Base-by-base conservation (phyloP, 352 stramenopile genomes). In the Phytophthora cactorum region DNA sequence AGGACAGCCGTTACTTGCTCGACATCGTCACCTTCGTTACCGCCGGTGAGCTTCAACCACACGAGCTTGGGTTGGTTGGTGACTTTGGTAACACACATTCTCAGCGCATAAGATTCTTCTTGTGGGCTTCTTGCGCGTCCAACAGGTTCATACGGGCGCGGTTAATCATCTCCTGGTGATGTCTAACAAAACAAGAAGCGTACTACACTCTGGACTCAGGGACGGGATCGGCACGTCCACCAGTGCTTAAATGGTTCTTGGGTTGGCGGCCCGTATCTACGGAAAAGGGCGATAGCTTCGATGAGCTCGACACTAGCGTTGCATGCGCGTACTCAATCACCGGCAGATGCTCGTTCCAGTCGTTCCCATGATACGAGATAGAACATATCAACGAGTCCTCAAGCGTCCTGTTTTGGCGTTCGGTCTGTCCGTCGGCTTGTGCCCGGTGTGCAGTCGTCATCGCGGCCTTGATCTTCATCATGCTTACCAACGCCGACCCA, bases 241-340 rank as follows among this genome's bases (percentile, higher is more conserved):
- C 29, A 43, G 11, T 12, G 12, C 0, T 14, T 12, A 54, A 38
- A 0, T 36, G 36, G 10, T 49, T 59, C 17, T 41, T 63, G 17
- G 29, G 44, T 0, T 63, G 17, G 11, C 55, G 32, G 14, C 31
- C 29, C 0, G 28, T 60, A 28, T 64, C 47, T 5, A 60, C 53
- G 38, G 52, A 43, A 5, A 60, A 60, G 0, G 53, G 39, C 4
- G 39, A 52, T n/a, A 43, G 28, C 7, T 52, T 60, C 39, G 53
- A 60, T 6, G 39, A 60, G 9, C 39, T 60, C 5, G 39, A 51
- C 28, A 52, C 34, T 29, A 53, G 14, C 6, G 28, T 55, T 22
- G 46, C 45, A 50, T 63, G 62, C 1, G 58, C 58, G 6, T 58
- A 58, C 27, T 58, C 46, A 47, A 47, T 53, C 11, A 31, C 39